phyloP scores from a whole-genome alignment of 371 early-diverging fungal species.

The Apophysomyces variabilis region DNA sequence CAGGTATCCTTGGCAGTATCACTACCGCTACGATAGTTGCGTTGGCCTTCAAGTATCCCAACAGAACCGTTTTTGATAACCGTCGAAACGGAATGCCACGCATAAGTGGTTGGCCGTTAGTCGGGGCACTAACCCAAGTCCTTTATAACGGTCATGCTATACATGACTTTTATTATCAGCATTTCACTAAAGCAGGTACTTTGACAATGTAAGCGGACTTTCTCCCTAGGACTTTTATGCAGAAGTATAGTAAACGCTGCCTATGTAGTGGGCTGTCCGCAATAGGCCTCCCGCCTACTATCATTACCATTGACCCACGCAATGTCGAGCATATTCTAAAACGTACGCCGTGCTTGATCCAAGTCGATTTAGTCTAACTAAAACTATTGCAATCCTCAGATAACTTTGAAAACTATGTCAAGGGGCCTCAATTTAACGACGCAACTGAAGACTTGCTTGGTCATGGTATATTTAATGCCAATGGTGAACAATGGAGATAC shows the following conservation, averaged over 20 bases:
- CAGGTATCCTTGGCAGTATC: slow-evolving; percentile 14
- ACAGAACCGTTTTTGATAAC: slow-evolving; percentile 41
- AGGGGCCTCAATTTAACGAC: slow-evolving; percentile 42
- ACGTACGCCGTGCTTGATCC: neutral
- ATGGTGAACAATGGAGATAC: slow-evolving; percentile 63
- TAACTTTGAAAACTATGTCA: slow-evolving; percentile 58
- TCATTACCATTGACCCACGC: slow-evolving; percentile 31
- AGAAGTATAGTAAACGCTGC: too few species aligned
- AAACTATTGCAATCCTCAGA: slow-evolving; percentile 9
- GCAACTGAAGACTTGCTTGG: slow-evolving; percentile 54
- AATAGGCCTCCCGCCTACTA: slow-evolving; percentile 29
- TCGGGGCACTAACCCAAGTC: slow-evolving; percentile 30
- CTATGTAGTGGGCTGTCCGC: slow-evolving; percentile 26
- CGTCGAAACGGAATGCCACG: slow-evolving; percentile 32
- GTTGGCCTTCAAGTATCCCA: slow-evolving; percentile 36
- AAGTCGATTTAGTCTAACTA: neutral
- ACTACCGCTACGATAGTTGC: slow-evolving; percentile 16
- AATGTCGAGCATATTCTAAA: slow-evolving; percentile 35
- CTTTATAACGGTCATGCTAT: slow-evolving; percentile 24
- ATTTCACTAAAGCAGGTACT: slow-evolving; percentile 15
- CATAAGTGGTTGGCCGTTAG: slow-evolving; percentile 31
- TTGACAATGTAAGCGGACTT: slow-evolving; percentile 21
- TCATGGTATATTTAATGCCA: slow-evolving; percentile 70
- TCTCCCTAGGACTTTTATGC: neutral
- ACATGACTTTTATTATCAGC: slow-evolving; percentile 23